phyloP scores from a whole-genome alignment of 2,329 filamentous ascomycete genomes.

The Davidsoniella australis region DNA sequence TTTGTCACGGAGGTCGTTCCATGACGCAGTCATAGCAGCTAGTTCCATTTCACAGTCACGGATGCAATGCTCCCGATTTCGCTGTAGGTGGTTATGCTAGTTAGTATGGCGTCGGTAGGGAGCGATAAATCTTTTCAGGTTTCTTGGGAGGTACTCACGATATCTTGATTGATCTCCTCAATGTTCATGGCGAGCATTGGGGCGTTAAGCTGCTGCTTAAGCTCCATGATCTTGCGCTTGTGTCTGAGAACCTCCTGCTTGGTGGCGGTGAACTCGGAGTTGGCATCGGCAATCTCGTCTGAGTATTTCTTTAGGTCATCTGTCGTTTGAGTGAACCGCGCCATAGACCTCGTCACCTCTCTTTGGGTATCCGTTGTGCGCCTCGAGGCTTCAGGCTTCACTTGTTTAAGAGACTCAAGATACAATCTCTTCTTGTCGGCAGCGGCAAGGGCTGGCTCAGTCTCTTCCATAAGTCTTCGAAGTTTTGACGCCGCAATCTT shows the following conservation, averaged over 20 bases:
- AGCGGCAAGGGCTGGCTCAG: conserved; percentile 7
- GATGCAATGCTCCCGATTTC: conserved; percentile 28
- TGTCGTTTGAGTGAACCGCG: background rate
- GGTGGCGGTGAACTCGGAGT: conserved; percentile 15
- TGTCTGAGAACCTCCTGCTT: conserved; percentile 10
- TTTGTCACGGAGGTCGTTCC: conserved; percentile 23
- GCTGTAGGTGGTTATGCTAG: conserved; percentile 20
- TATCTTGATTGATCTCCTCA: conserved; percentile 52
- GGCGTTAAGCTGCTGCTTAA: conserved; percentile 39
- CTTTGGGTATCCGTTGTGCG: background rate
- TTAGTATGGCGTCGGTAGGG: conserved; percentile 11
- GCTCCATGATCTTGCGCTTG: conserved; percentile 22
- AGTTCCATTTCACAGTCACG: conserved; percentile 35
- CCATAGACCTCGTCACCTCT: background rate
- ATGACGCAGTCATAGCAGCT: background rate
- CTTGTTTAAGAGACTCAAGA: background rate
- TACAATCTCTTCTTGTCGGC: conserved; percentile 11
- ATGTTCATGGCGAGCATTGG: conserved; percentile 51
- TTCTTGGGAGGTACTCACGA: conserved; percentile 33
- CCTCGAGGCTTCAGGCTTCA: background rate
- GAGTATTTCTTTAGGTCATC: background rate
- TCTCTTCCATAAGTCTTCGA: conserved; percentile 5
- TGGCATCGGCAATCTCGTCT: conserved; percentile 17
- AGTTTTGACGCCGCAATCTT: conserved; percentile 19
- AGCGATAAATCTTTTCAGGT: too few species aligned